Percentiles rank a stretch among this genome's conserved stretches.
Evolutionary conservation across 2,329 filamentous ascomycete species (phyloP).

Genomic region (Colletotrichum eleusines): DNA sequence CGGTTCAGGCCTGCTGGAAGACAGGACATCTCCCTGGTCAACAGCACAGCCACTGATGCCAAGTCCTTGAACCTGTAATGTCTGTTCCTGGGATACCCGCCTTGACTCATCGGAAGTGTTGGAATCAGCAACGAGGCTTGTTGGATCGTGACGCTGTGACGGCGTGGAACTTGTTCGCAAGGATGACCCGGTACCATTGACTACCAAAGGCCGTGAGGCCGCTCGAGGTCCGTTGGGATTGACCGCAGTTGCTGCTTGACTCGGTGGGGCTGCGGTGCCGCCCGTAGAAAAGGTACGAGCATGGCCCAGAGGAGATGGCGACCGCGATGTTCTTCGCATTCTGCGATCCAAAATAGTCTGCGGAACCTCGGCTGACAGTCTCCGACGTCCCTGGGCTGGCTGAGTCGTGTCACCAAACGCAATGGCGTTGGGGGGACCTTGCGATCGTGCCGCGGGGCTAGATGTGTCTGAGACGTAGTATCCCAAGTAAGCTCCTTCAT

Average conservation of each 20-base stretch:
- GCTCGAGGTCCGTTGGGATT: conserved; percentile 50
- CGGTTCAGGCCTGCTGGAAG: conserved; percentile 7
- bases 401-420: conserved; percentile 62
- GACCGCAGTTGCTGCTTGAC: conserved; percentile 55
- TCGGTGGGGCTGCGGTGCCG: conserved; percentile 55
- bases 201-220: conserved; percentile 63
- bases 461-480: conserved; percentile 53
- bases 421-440: conserved; percentile 53
- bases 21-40: conserved; percentile 21
- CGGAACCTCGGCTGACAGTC: conserved; percentile 65
- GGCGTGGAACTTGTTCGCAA: conserved; percentile 51
- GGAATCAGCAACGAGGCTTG: conserved; percentile 21
- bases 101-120: conserved; percentile 44
- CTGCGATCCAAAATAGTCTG: conserved; percentile 66
- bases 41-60: conserved; percentile 28
- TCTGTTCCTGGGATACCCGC: conserved; percentile 45
- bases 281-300: conserved; percentile 56
- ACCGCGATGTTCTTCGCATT: conserved; percentile 66
- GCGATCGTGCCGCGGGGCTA: conserved; percentile 45
- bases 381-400: conserved; percentile 56
- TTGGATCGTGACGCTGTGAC: conserved; percentile 22
- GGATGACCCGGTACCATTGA: conserved; percentile 64
- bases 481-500: conserved; percentile 57
- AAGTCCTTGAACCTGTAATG: conserved; percentile 46
- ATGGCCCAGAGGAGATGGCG: conserved; percentile 68